Base-by-base conservation (phyloP, 2,329 filamentous ascomycete species). In the Xylariaceae sp. region DNA sequence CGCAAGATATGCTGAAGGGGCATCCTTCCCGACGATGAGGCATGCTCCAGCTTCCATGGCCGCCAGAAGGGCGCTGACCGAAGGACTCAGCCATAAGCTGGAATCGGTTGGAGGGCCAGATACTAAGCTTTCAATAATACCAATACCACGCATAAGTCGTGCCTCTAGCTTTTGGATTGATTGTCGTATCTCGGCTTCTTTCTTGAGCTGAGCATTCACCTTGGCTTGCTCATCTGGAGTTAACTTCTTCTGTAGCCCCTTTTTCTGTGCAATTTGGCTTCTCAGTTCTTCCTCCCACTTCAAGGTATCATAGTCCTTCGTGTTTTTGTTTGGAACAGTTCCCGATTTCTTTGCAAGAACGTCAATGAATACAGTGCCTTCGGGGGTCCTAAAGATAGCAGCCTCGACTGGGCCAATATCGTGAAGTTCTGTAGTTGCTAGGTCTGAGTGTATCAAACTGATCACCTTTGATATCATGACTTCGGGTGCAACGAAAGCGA, bases 231-330 rank as follows among this genome's bases (percentile, higher is more conserved):
- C 92, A 27, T 97, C 93, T 0, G 88, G 70, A 0, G 88, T 93
- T 8, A 97, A 80, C 68, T 96, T 98, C 71, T 90, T 92, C 57
- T 89, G 82, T 49, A 87, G 81, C 1, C 92, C 92, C 66, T 92
- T 95, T 73, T 97, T 98, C 62, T 88, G 78, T n/a, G 91, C 90
- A 33, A 98, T 69, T 58, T 96, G 89, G 32, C 82, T 77, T 46
- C 91, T 79, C 6, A 98, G 75, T 53, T 98, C 93, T 64, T 92
- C 86, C 67, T 98, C 93, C 93, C 94, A 98, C 67, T 95, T 96
- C 33, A 96, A 68, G 1, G 89, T 94, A 57, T 98, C 89, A 58
- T 96, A 95, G 63, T 97, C 93, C 64, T 95, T 96, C 39, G 82
- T 85, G 59, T 89, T 95, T 69, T 95, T 97, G 67, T 90, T 85